Conservation (phyloP, 148 eudicot species). For the Amaranthus palmeri region DNA sequence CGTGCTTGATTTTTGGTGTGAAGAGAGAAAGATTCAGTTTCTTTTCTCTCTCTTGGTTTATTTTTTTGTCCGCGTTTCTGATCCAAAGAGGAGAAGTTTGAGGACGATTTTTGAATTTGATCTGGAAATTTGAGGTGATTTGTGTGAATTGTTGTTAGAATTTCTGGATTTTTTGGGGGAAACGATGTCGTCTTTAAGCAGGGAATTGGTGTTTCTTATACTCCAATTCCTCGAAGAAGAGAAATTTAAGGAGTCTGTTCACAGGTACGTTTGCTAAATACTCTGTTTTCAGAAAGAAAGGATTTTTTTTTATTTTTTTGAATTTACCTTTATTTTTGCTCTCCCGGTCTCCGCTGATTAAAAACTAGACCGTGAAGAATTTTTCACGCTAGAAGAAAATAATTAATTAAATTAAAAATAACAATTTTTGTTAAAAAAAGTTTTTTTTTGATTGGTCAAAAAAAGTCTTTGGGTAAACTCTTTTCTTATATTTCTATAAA, state of each 20-base stretch:
- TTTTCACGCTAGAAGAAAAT: too few relatives aligned
- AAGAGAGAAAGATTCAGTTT: background rate
- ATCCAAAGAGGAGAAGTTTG: background rate
- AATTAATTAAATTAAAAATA: too few relatives aligned
- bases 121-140: slow-evolving; percentile 7
- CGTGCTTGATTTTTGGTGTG: slow-evolving; percentile 5
- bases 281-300: background rate
- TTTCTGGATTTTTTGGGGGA: slow-evolving; percentile 17
- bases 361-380: too few relatives aligned
- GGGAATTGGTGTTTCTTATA: slow-evolving; percentile 78
- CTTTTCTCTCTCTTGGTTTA: slow-evolving; percentile 2
- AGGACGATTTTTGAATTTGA: slow-evolving; percentile 11
- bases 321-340: background rate
- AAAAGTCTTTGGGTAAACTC: too few relatives aligned
- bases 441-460: too few relatives aligned
- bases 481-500: too few relatives aligned
- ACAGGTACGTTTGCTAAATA: slow-evolving; percentile 34
- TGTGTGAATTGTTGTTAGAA: background rate
- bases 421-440: too few relatives aligned
- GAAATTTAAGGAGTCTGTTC: slow-evolving; percentile 84
- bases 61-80: background rate
- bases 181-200: slow-evolving; percentile 78
- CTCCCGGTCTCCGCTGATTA: too few relatives aligned
- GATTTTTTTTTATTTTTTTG: too few relatives aligned
- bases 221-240: slow-evolving; percentile 88